These are phyloP conservation scores for Solanum gandarillasii DNA, from an alignment of 257 asterid species.

Conservation along the genomic window DNA sequence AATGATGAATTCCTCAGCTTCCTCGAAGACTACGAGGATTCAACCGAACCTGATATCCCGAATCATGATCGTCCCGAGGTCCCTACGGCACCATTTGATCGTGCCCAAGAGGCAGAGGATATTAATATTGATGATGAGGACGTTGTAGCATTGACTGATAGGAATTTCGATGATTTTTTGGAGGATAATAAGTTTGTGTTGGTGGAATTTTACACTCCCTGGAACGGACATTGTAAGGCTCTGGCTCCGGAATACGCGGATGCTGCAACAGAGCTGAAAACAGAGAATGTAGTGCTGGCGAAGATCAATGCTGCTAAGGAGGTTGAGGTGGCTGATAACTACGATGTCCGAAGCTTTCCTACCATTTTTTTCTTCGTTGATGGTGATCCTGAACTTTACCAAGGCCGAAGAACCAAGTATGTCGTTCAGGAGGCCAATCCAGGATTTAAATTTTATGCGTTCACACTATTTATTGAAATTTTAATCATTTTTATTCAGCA, in stretches of 20 bases:
- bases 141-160: conserved; percentile 51
- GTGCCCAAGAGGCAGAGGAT: conserved; percentile 34
- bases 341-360: conserved; percentile 77
- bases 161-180: conserved; percentile 59
- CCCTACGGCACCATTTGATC: conserved; percentile 16
- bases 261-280: conserved; percentile 74
- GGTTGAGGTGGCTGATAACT: conserved; percentile 62
- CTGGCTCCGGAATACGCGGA: conserved; percentile 84
- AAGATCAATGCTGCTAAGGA: conserved; percentile 77
- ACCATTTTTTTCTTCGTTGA: conserved; percentile 64
- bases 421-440: neutral
- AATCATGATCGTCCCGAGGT: conserved; percentile 25
- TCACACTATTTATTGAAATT: neutral
- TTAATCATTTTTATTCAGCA: neutral
- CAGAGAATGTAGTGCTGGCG: conserved; percentile 58
- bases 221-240: conserved; percentile 87
- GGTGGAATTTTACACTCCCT: conserved; percentile 93
- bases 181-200: conserved; percentile 55
- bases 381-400: conserved; percentile 62
- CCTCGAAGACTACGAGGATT: conserved; percentile 61
- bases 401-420: conserved; percentile 74
- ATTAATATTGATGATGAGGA: conserved; percentile 62
- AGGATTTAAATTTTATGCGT: neutral
- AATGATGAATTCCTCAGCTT: conserved; percentile 77
- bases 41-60: neutral